Evolutionary conservation across 805 yeast species (phyloP).

Genomic region (Ogataea saltuana): DNA sequence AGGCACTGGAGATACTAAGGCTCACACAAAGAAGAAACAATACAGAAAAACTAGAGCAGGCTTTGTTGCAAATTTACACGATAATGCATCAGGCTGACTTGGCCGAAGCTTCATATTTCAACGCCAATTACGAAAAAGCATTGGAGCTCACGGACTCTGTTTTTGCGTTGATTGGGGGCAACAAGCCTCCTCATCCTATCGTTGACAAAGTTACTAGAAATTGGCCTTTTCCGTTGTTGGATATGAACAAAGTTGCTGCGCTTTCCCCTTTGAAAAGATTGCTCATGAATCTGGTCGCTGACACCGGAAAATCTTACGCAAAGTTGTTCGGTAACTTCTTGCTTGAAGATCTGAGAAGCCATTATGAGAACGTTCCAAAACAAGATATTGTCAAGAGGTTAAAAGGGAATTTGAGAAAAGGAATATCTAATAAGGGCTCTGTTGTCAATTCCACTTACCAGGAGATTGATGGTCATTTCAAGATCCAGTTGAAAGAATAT

Average conservation of each 20-base stretch:
- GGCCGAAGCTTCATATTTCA: conserved; percentile 47
- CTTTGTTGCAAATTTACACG: conserved; percentile 54
- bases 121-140: conserved; percentile 52
- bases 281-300: conserved; percentile 55
- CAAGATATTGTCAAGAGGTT: conserved; percentile 55
- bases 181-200: conserved; percentile 32
- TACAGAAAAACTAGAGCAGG: conserved; percentile 61
- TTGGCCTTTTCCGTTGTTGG: conserved; percentile 49
- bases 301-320: conserved; percentile 69
- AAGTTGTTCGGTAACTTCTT: conserved; percentile 56
- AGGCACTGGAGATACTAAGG: conserved; percentile 52
- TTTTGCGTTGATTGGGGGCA: conserved; percentile 61
- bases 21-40: conserved; percentile 55
- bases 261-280: conserved; percentile 50
- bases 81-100: conserved; percentile 47
- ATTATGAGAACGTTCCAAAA: conserved; percentile 49
- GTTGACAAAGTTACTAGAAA: conserved; percentile 33
- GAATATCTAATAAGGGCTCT: conserved; percentile 9
- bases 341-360: conserved; percentile 60
- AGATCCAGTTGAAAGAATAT: conserved; percentile 44
- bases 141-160: conserved; percentile 57
- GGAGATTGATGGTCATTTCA: conserved; percentile 35
- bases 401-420: conserved; percentile 20
- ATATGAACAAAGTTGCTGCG: conserved; percentile 51
- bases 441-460: conserved; percentile 9